Evolutionary conservation across 208 protist species (phyloP).

Genomic region (Trypanosoma platydactyli): DNA sequence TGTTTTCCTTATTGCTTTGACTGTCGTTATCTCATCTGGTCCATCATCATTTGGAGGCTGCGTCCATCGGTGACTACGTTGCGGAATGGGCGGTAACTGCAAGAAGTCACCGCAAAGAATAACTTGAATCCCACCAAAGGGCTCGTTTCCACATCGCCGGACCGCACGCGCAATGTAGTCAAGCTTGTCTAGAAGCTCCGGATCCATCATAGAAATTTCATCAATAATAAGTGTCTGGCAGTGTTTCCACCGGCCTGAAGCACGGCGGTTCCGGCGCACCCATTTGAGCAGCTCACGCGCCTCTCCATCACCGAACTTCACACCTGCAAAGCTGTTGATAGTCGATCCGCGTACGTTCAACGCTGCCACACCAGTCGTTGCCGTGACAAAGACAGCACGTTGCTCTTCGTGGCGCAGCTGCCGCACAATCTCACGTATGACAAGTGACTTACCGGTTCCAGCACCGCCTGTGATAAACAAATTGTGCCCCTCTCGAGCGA

Average conservation of each 20-base stretch:
- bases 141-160: constrained; percentile 29
- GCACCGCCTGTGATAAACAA: constrained; percentile 69
- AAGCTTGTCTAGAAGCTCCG: constrained; percentile 56
- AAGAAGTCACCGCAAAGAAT: constrained; percentile 85
- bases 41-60: constrained; percentile 7
- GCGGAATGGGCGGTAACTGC: constrained; percentile 58
- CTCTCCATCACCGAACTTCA: constrained; percentile 35
- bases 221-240: constrained; percentile 65
- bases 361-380: constrained; percentile 63
- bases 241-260: constrained; percentile 38
- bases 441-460: constrained; percentile 62
- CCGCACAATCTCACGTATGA: constrained; percentile 48
- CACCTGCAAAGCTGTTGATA: constrained; percentile 53
- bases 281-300: constrained; percentile 34
- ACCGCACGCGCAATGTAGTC: constrained; percentile 43
- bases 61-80: background rate
- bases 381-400: constrained; percentile 48
- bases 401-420: constrained; percentile 24
- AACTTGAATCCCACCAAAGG: constrained; percentile 82
- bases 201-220: constrained; percentile 75
- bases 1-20: background rate
- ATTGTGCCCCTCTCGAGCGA: constrained; percentile 33
- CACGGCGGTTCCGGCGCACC: constrained; percentile 40
- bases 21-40: background rate
- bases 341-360: constrained; percentile 59